Evolutionary conservation across 345 rosid species (phyloP).

Genomic region (Hibiscus tridactylites): DNA sequence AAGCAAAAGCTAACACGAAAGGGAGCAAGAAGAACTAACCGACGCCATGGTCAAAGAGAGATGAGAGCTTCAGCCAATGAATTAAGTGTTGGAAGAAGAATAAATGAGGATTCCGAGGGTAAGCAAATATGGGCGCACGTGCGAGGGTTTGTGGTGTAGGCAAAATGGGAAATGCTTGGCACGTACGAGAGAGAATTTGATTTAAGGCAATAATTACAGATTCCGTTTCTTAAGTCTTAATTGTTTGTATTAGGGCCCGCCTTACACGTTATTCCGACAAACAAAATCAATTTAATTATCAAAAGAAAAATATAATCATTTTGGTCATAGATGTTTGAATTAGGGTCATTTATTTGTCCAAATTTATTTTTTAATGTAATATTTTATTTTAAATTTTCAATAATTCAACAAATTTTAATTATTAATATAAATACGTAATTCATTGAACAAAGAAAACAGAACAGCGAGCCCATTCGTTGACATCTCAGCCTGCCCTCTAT

Average conservation of each 20-base stretch:
- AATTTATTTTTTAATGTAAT: too few species aligned
- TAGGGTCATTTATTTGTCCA: not conserved
- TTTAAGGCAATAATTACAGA: not conserved
- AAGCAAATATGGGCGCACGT: constrained; percentile 9
- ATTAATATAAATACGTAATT: too few species aligned
- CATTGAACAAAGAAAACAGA: too few species aligned
- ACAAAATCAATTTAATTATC: not conserved
- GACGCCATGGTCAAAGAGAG: constrained; percentile 16
- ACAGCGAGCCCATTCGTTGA: not conserved
- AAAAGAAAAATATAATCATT: not conserved
- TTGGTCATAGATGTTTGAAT: not conserved
- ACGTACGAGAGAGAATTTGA: constrained; percentile 10
- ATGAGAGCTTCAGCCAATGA: not conserved
- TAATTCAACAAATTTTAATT: too few species aligned
- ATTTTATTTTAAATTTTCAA: too few species aligned
- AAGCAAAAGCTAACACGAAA: not conserved
- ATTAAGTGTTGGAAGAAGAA: not conserved
- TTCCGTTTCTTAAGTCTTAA: not conserved
- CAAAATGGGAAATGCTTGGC: constrained; percentile 7
- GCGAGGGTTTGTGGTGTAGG: constrained; percentile 7
- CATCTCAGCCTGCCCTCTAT: not conserved
- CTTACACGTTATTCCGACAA: not conserved
- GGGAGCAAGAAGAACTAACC: constrained; percentile 12
- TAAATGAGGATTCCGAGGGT: not conserved
- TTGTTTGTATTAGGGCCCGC: not conserved